These are phyloP conservation scores for Geosmithia flava DNA, from an alignment of 2,329 filamentous ascomycete species.

Conservation along the genomic window DNA sequence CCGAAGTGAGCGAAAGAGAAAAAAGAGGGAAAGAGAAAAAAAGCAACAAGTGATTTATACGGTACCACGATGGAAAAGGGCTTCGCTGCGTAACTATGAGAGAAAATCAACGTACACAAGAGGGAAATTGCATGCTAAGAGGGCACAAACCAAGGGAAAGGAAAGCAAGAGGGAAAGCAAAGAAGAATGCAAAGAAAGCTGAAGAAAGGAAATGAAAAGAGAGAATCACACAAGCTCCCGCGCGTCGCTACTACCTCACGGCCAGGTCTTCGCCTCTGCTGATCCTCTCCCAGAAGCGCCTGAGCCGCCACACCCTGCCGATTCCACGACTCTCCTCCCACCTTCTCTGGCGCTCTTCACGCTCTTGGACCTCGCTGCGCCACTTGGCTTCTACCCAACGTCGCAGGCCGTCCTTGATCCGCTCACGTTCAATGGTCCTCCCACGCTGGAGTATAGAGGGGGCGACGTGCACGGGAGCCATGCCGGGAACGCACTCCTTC, in stretches of 20 bases:
- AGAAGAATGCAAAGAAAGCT: neutral
- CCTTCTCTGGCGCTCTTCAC: slow-evolving; percentile 30
- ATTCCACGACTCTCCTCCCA: slow-evolving; percentile 39
- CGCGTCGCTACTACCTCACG: neutral
- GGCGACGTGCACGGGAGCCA: slow-evolving; percentile 30
- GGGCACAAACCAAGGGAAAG: neutral
- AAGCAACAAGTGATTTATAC: neutral
- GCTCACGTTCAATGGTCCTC: slow-evolving; percentile 52
- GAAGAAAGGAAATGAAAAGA: neutral
- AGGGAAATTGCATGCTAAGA: neutral
- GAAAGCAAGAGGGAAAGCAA: neutral
- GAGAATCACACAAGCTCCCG: neutral
- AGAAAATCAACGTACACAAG: too few relatives aligned
- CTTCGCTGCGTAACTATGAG: neutral
- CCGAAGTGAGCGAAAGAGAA: neutral
- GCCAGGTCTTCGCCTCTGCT: slow-evolving; percentile 22
- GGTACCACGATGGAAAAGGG: neutral
- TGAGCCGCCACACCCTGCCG: slow-evolving; percentile 47
- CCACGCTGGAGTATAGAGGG: slow-evolving; percentile 51
- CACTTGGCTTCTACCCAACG: slow-evolving; percentile 52
- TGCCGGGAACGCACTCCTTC: slow-evolving; percentile 44
- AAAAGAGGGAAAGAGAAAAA: neutral
- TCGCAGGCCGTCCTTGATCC: slow-evolving; percentile 53
- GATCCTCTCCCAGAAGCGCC: slow-evolving; percentile 54
- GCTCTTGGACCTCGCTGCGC: slow-evolving; percentile 35